Percentiles rank a stretch among this genome's conserved stretches.
phyloP scores from a whole-genome alignment of 306 rosid species.

The Sechiopsis laciniata region DNA sequence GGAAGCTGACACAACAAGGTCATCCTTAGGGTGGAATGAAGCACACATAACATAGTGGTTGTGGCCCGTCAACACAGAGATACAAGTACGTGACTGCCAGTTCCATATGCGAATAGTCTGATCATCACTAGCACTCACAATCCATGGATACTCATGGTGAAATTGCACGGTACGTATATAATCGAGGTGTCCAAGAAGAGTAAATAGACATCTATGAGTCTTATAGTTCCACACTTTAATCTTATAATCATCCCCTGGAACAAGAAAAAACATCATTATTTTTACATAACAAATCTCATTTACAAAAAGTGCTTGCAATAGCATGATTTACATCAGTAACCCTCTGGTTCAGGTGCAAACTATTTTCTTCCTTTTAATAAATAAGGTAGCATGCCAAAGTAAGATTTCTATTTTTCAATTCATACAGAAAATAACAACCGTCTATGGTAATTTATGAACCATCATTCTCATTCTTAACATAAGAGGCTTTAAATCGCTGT shows the following conservation, averaged over 20 bases:
- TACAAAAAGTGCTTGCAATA: too few species aligned
- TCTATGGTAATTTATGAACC: too few species aligned
- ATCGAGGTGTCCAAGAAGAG: constrained; percentile 95
- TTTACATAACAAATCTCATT: background rate
- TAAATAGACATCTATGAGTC: constrained; percentile 88
- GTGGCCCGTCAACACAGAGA: constrained; percentile 94
- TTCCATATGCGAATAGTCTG: constrained; percentile 98
- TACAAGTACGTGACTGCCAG: constrained; percentile 96
- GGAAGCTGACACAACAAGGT: constrained; percentile 90
- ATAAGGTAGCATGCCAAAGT: too few species aligned
- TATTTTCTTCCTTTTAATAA: too few species aligned
- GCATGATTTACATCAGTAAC: background rate
- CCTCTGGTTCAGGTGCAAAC: background rate
- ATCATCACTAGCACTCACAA: constrained; percentile 97
- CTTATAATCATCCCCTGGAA: constrained; percentile 93
- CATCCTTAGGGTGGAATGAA: constrained; percentile 87
- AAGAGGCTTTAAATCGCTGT: background rate
- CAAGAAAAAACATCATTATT: constrained; percentile 17
- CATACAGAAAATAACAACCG: too few species aligned
- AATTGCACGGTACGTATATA: constrained; percentile 97
- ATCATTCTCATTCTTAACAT: background rate
- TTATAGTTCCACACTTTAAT: constrained; percentile 98
- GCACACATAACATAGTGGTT: constrained; percentile 98
- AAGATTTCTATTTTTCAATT: too few species aligned
- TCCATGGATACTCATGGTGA: constrained; percentile 96